Conservation (phyloP, 192 early-diverging fungal species). For the Haplosporangium gracile region DNA sequence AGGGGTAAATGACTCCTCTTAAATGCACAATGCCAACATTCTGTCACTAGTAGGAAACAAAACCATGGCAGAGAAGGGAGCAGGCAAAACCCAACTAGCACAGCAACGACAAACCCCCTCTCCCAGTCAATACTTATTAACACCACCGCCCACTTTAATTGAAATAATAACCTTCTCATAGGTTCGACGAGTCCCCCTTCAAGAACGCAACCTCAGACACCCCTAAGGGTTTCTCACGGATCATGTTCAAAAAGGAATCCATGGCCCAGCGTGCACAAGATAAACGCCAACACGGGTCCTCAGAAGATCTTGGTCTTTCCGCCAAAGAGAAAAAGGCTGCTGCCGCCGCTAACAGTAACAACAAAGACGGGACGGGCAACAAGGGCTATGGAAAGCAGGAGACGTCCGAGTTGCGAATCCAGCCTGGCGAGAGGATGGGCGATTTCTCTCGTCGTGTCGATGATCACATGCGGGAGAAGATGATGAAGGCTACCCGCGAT, state of each 20-base stretch:
- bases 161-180: not conserved
- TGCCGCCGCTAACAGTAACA: not conserved
- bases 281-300: constrained; percentile 19
- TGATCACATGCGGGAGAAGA: constrained; percentile 50
- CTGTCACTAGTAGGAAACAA: not conserved
- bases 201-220: constrained; percentile 51
- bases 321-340: constrained; percentile 9
- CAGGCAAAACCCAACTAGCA: not conserved
- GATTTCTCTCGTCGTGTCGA: constrained; percentile 65
- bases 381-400: constrained; percentile 17
- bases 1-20: constrained; percentile 19
- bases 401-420: constrained; percentile 38
- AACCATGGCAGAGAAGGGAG: too few relatives aligned
- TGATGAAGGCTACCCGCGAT: constrained; percentile 53
- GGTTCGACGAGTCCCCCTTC: constrained; percentile 57
- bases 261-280: constrained; percentile 29
- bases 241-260: constrained; percentile 57
- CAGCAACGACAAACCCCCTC: not conserved
- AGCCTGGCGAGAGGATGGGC: constrained; percentile 61
- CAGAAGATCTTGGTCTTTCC: constrained; percentile 18
- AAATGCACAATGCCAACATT: too few relatives aligned
- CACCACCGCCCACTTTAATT: not conserved
- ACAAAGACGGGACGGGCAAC: not conserved
- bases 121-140: not conserved
- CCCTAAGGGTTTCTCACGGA: constrained; percentile 57